Evolutionary conservation across 2,329 filamentous ascomycete species (phyloP).

Genomic region (Penicillium sp.): DNA sequence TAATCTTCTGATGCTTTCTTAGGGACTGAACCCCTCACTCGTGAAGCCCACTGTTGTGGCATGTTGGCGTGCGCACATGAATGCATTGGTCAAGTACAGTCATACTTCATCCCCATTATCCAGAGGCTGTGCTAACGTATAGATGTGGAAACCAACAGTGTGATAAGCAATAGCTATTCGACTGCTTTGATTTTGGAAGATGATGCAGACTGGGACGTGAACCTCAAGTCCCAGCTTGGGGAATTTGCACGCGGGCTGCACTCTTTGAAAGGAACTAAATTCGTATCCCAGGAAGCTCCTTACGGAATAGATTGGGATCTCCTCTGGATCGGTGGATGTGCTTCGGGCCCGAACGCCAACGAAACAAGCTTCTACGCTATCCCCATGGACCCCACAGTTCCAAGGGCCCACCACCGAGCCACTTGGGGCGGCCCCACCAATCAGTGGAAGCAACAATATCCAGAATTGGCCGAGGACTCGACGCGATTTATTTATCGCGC

Average conservation of each 20-base stretch:
- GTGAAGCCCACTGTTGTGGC: conserved; percentile 37
- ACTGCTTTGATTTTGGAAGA: conserved; percentile 57
- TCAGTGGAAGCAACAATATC: conserved; percentile 17
- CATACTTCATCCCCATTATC: not conserved
- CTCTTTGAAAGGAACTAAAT: conserved; percentile 29
- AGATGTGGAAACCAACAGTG: conserved; percentile 20
- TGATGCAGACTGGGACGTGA: conserved; percentile 58
- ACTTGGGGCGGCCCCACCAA: conserved; percentile 22
- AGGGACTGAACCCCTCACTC: conserved; percentile 15
- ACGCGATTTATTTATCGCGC: conserved; percentile 40
- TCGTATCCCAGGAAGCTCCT: conserved; percentile 35
- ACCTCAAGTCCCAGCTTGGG: conserved; percentile 50
- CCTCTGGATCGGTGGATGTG: conserved; percentile 53
- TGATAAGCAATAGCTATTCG: conserved; percentile 47
- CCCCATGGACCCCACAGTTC: conserved; percentile 33
- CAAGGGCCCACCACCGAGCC: conserved; percentile 15
- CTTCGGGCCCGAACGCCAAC: conserved; percentile 32
- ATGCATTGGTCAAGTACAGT: conserved; percentile 33
- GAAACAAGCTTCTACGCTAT: conserved; percentile 31
- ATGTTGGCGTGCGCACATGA: conserved; percentile 44
- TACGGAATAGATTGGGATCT: conserved; percentile 56
- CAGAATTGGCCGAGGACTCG: conserved; percentile 23
- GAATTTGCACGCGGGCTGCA: conserved; percentile 35
- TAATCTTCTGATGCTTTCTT: not conserved
- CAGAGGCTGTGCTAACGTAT: not conserved